A percentile compares a stretch with the other conserved stretches of the same genome.
These are phyloP conservation scores for Przewalskia tangutica DNA, from an alignment of 257 asterid genomes.

Conservation along the genomic window DNA sequence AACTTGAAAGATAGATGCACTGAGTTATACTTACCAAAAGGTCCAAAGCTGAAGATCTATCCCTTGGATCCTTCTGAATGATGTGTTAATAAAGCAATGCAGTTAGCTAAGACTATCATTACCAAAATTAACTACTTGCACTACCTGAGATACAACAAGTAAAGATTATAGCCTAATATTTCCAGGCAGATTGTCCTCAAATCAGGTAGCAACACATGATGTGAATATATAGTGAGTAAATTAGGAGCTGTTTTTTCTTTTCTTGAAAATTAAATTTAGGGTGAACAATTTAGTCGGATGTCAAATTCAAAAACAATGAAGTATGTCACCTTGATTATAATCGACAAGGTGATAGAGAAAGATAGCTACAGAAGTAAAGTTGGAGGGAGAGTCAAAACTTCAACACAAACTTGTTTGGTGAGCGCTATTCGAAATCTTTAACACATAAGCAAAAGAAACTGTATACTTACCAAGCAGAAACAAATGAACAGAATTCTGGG, in stretches of 20 bases:
- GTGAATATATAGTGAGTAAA: neutral
- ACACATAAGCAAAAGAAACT: neutral
- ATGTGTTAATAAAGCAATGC: slow-evolving; percentile 31
- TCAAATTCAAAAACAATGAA: neutral
- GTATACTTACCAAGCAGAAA: slow-evolving; percentile 67
- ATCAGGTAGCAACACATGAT: neutral
- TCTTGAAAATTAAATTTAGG: neutral
- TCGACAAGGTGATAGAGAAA: neutral
- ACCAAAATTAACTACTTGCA: neutral
- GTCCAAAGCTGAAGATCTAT: slow-evolving; percentile 75
- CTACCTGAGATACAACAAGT: neutral
- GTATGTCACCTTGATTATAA: neutral
- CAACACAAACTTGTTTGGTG: neutral
- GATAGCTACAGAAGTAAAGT: neutral
- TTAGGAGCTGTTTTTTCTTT: neutral
- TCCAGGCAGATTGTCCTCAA: neutral
- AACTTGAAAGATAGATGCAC: neutral
- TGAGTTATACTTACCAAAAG: slow-evolving; percentile 53
- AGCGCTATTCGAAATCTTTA: neutral
- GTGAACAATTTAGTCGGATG: neutral
- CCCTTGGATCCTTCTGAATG: slow-evolving; percentile 88
- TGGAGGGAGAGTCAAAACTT: neutral
- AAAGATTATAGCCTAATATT: neutral
- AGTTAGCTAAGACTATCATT: neutral
- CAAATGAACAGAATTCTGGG: slow-evolving; percentile 47